Conservation (phyloP, 352 stramenopile genomes). For the Pythium aquatile region DNA sequence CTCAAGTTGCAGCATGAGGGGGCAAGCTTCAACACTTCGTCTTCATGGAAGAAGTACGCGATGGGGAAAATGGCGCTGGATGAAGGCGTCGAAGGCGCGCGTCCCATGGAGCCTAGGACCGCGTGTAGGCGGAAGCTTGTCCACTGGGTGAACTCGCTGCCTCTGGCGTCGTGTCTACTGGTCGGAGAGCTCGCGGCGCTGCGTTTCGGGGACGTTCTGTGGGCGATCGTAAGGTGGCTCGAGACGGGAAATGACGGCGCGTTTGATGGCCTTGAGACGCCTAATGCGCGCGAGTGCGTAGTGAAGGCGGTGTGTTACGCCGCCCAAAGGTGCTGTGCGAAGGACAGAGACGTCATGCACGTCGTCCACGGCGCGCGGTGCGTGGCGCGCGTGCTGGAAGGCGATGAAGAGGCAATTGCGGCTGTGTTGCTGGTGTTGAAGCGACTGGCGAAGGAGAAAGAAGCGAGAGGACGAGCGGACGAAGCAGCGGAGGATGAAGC, state of each 20-base stretch:
- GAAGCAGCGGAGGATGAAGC: background rate
- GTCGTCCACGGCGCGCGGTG: conserved; percentile 49
- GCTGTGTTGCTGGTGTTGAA: conserved; percentile 49
- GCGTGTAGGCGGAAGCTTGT: conserved; percentile 39
- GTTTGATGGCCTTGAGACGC: background rate
- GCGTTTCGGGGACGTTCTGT: conserved; percentile 57
- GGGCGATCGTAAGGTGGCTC: conserved; percentile 45
- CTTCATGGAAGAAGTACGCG: background rate
- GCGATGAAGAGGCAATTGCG: conserved; percentile 36
- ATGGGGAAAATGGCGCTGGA: background rate
- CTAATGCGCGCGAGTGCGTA: conserved; percentile 24
- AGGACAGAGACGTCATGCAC: conserved; percentile 46
- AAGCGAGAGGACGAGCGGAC: background rate
- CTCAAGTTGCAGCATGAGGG: background rate
- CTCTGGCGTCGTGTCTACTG: conserved; percentile 53
- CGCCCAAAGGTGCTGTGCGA: conserved; percentile 36
- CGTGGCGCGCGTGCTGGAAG: conserved; percentile 34
- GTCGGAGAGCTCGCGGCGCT: conserved; percentile 55
- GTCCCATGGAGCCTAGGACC: background rate
- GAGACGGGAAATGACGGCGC: conserved; percentile 11
- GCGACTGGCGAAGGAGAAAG: conserved; percentile 23
- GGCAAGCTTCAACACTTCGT: background rate
- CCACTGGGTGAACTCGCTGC: conserved; percentile 77
- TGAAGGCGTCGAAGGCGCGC: no score
- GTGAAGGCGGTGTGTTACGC: conserved; percentile 40